Conservation (phyloP, 257 asterid genomes). For the Gentiana straminea region DNA sequence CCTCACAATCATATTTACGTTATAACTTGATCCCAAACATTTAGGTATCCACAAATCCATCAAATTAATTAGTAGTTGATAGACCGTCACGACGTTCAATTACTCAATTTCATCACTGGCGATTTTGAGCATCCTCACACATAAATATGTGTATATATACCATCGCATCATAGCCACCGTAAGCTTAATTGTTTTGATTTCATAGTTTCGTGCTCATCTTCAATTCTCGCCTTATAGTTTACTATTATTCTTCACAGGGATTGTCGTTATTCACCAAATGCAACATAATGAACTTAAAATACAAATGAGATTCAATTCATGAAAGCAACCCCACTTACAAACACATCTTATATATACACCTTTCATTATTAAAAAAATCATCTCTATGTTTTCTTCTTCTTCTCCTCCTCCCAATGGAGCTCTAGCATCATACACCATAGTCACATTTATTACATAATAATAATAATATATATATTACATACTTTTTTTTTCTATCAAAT, state of each 20-base stretch:
- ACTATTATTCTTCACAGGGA: constrained; percentile 18
- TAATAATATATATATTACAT: background rate
- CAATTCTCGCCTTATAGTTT: constrained; percentile 16
- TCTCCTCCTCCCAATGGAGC: constrained; percentile 14
- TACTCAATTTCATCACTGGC: no score
- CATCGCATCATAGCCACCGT: no score
- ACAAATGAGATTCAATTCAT: constrained; percentile 36
- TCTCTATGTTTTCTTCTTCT: constrained; percentile 13
- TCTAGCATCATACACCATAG: background rate
- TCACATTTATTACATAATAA: background rate
- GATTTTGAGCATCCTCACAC: no score
- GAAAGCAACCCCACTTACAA: constrained; percentile 11
- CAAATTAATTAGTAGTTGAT: no score
- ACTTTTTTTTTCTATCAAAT: background rate
- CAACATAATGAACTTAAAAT: constrained; percentile 67
- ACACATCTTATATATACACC: constrained; percentile 39
- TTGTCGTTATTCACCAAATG: constrained; percentile 27
- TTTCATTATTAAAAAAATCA: constrained; percentile 17
- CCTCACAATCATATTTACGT: no score
- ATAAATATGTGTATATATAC: no score
- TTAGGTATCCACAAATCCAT: no score
- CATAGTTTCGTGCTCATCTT: constrained; percentile 26
- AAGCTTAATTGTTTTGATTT: no score
- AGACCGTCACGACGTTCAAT: no score
- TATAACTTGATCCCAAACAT: no score